phyloP scores from a whole-genome alignment of 352 stramenopile genomes.

The Phytophthora pinifolia region DNA sequence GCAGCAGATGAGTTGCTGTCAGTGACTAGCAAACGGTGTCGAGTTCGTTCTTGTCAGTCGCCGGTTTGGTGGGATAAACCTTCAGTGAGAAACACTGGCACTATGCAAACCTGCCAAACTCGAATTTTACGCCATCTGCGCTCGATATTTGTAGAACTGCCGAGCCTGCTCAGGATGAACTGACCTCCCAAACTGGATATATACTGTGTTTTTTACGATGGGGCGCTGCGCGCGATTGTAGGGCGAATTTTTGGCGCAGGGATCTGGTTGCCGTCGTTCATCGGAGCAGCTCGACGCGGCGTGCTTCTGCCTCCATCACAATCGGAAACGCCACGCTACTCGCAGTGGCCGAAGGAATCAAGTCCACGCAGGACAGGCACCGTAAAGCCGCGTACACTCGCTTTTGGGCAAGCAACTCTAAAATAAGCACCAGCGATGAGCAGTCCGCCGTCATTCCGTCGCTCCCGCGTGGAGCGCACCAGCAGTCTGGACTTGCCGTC shows the following conservation, averaged over 20 bases:
- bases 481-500: constrained; percentile 25
- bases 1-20: too few relatives aligned
- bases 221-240: constrained; percentile 17
- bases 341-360: constrained; percentile 9
- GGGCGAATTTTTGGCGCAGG: constrained; percentile 28
- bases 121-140: neutral
- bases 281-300: constrained; percentile 14
- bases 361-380: too few relatives aligned
- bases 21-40: too few relatives aligned
- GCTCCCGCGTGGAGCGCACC: constrained; percentile 24
- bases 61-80: constrained; percentile 16
- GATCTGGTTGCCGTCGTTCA: constrained; percentile 17
- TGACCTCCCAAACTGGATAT: constrained; percentile 9
- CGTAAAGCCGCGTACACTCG: neutral
- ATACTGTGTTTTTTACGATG: constrained; percentile 15
- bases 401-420: constrained; percentile 11
- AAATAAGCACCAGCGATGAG: constrained; percentile 11
- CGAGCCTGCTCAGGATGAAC: neutral
- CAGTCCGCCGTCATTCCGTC: constrained; percentile 14
- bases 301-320: constrained; percentile 26
- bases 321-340: constrained; percentile 35
- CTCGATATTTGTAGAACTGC: neutral
- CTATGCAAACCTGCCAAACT: constrained; percentile 15
- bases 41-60: neutral
- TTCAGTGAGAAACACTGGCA: constrained; percentile 6